phyloP scores from a whole-genome alignment of 2,329 filamentous ascomycete species.

The Paramyrothecium sp. region DNA sequence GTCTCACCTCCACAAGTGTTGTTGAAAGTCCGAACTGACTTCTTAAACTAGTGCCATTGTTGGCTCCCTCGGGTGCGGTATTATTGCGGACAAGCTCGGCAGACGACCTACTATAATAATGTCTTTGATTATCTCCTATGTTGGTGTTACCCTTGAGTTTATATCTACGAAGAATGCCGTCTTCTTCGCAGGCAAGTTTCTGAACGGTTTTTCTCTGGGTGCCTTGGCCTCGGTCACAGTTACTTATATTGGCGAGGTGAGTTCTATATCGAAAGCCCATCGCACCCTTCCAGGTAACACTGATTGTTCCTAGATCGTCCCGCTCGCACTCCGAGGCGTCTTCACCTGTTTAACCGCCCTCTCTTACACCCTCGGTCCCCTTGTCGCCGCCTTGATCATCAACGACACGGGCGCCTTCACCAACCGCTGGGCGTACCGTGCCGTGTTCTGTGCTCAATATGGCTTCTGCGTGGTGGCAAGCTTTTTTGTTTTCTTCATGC shows the following conservation, averaged over 20 bases:
- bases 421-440: constrained; percentile 9
- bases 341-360: constrained; percentile 8
- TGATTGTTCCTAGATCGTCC: constrained; percentile 1
- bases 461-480: constrained; percentile 8
- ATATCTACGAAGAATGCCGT: constrained; percentile 8
- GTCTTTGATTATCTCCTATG: constrained; percentile 7
- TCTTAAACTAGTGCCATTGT: constrained; percentile 1
- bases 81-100: constrained; percentile 15
- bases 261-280: no score
- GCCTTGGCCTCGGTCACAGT: constrained; percentile 12
- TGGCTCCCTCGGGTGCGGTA: constrained; percentile 13
- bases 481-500: constrained; percentile 28
- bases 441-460: constrained; percentile 10
- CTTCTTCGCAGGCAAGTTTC: constrained; percentile 18
- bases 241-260: constrained; percentile 12
- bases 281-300: no score
- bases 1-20: constrained; percentile 3
- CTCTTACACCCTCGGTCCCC: not conserved
- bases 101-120: constrained; percentile 11
- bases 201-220: constrained; percentile 15
- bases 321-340: constrained; percentile 10
- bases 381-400: constrained; percentile 13
- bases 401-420: constrained; percentile 9
- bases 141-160: constrained; percentile 15
- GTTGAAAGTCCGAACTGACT: not conserved